These are phyloP conservation scores for Neonectria faginata DNA, from an alignment of 2,329 filamentous ascomycete species.

Conservation along the genomic window DNA sequence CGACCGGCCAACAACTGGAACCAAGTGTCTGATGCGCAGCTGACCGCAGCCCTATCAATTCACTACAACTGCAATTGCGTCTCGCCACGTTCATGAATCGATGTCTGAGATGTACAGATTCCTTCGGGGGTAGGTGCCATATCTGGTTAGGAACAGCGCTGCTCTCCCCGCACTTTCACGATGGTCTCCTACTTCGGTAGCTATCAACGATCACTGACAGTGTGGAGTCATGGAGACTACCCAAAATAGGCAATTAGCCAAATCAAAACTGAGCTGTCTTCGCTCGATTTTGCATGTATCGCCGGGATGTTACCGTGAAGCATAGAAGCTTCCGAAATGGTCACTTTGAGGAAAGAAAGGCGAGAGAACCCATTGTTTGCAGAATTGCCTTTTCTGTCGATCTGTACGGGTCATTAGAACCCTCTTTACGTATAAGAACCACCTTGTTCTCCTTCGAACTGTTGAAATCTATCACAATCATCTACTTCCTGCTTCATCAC, in stretches of 20 bases:
- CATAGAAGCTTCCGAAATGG: conserved; percentile 3
- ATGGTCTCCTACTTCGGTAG: background rate
- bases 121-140: conserved; percentile 13
- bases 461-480: background rate
- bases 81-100: conserved; percentile 1
- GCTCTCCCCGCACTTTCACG: conserved; percentile 1
- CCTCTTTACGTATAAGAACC: conserved; percentile 11
- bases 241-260: conserved; percentile 3
- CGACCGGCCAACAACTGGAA: background rate
- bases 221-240: background rate
- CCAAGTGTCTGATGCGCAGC: background rate
- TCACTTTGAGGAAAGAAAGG: background rate
- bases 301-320: conserved; percentile 5
- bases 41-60: background rate
- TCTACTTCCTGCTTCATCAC: background rate
- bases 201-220: conserved; percentile 8
- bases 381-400: conserved; percentile 1
- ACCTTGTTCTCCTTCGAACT: background rate
- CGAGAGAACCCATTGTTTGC: conserved; percentile 6
- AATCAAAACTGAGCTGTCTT: background rate
- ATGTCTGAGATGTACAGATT: background rate
- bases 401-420: background rate
- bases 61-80: background rate
- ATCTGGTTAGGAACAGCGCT: conserved; percentile 9
- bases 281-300: conserved; percentile 2